Percentiles rank a stretch among this genome's conserved stretches.
phyloP scores from a whole-genome alignment of 2,329 filamentous ascomycete species.

The Coniochaeta pulveracea region DNA sequence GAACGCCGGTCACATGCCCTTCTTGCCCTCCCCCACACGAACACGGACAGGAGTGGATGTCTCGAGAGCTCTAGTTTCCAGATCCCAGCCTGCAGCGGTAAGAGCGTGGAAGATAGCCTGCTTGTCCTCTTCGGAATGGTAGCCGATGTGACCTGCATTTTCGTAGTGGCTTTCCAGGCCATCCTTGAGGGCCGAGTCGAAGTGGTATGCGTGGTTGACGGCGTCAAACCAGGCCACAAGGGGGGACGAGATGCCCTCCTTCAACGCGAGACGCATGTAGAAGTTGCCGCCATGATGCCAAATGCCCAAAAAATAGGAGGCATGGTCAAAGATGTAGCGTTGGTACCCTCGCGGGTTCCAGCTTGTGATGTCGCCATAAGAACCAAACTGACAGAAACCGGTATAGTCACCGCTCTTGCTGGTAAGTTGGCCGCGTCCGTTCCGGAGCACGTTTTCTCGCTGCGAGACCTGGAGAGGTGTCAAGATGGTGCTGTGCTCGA shows the following conservation, averaged over 20 bases:
- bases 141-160: slow-evolving; percentile 23
- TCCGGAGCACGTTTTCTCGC: slow-evolving; percentile 54
- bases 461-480: slow-evolving; percentile 55
- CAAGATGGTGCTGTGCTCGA: slow-evolving; percentile 39
- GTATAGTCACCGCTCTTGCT: slow-evolving; percentile 22
- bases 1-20: slow-evolving; percentile 16
- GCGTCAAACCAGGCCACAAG: slow-evolving; percentile 27
- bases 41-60: slow-evolving; percentile 41
- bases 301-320: slow-evolving; percentile 53
- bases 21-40: slow-evolving; percentile 18
- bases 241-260: slow-evolving; percentile 34
- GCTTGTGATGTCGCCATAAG: slow-evolving; percentile 26
- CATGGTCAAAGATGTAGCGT: slow-evolving; percentile 23
- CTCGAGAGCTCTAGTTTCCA: slow-evolving; percentile 53
- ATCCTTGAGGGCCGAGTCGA: slow-evolving; percentile 22
- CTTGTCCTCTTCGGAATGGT: slow-evolving; percentile 31
- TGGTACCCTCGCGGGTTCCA: slow-evolving; percentile 20
- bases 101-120: slow-evolving; percentile 22
- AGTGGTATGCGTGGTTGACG: slow-evolving; percentile 28
- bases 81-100: slow-evolving; percentile 50
- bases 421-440: slow-evolving; percentile 30
- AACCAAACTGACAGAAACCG: slow-evolving; percentile 21
- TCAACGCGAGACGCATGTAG: slow-evolving; percentile 46
- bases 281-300: slow-evolving; percentile 30
- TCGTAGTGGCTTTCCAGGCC: slow-evolving; percentile 23